Percentiles rank a stretch among this genome's conserved stretches.
Evolutionary conservation across 2,329 filamentous ascomycete genomes (phyloP).

Genomic region (Calonectria hawksworthii): DNA sequence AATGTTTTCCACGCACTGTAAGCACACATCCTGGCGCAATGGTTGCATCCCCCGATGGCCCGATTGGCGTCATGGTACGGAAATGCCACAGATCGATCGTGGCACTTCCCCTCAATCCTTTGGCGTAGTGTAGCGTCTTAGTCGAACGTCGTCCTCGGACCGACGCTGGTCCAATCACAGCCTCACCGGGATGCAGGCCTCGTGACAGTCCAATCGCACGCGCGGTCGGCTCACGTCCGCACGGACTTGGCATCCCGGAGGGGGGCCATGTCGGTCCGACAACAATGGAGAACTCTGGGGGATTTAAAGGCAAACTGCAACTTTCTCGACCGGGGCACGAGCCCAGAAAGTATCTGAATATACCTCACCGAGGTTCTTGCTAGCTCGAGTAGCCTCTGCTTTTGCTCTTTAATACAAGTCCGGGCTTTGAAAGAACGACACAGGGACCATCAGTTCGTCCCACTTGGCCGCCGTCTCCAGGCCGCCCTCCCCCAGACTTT

Average conservation of each 20-base stretch:
- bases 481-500: background rate
- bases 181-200: background rate
- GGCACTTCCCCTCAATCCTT: constrained; percentile 6
- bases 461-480: background rate
- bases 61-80: background rate
- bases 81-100: background rate
- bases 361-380: background rate
- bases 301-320: constrained; percentile 20
- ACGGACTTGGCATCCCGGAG: background rate
- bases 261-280: constrained; percentile 24
- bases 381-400: background rate
- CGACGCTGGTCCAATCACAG: constrained; percentile 29
- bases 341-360: background rate
- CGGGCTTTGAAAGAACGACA: background rate
- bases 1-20: background rate
- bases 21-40: background rate
- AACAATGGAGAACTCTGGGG: background rate
- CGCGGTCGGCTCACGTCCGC: background rate
- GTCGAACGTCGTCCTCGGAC: constrained; percentile 26
- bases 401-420: background rate
- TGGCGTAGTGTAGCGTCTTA: background rate
- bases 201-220: constrained; percentile 6
- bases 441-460: background rate
- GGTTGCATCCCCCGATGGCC: background rate
- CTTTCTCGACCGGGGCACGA: background rate